A percentile compares a stretch with the other conserved stretches of the same genome.
These are phyloP conservation scores for Collariella sp. DNA, from an alignment of 495 filamentous ascomycete species.

Conservation along the genomic window DNA sequence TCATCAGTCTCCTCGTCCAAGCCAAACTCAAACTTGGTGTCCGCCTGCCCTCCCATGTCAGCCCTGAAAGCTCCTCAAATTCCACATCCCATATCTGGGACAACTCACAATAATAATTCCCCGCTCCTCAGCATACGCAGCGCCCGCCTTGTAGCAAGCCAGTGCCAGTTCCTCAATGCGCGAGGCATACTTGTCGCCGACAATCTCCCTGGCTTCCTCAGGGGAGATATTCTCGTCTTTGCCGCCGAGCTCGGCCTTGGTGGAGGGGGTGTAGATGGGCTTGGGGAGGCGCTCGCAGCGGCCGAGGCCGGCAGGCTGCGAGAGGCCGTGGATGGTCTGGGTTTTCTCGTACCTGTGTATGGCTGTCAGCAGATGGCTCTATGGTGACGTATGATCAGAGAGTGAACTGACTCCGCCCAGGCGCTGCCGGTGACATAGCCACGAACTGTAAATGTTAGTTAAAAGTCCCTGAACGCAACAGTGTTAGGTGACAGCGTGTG, in stretches of 20 bases:
- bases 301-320: conserved; percentile 54
- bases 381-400: neutral
- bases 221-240: conserved; percentile 90
- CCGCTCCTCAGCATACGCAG: conserved; percentile 61
- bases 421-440: conserved; percentile 92
- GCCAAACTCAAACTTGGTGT: conserved; percentile 50
- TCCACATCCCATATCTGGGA: neutral
- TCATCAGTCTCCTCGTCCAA: conserved; percentile 66
- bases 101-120: conserved; percentile 66
- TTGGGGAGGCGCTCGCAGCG: conserved; percentile 63
- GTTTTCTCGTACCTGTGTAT: conserved; percentile 39
- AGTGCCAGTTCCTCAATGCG: conserved; percentile 66
- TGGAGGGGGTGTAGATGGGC: conserved; percentile 81
- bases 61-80: neutral
- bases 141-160: conserved; percentile 62
- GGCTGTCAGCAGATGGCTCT: conserved; percentile 34
- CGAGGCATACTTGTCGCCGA: conserved; percentile 67
- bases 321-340: conserved; percentile 75
- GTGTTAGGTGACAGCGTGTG: neutral
- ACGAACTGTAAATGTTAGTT: conserved; percentile 44
- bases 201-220: conserved; percentile 55
- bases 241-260: conserved; percentile 76
- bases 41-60: conserved; percentile 34
- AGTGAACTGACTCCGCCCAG: conserved; percentile 54
- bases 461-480: no score